Base-by-base conservation (phyloP, 2,329 filamentous ascomycete species). In the Ceratocystis ficicola region DNA sequence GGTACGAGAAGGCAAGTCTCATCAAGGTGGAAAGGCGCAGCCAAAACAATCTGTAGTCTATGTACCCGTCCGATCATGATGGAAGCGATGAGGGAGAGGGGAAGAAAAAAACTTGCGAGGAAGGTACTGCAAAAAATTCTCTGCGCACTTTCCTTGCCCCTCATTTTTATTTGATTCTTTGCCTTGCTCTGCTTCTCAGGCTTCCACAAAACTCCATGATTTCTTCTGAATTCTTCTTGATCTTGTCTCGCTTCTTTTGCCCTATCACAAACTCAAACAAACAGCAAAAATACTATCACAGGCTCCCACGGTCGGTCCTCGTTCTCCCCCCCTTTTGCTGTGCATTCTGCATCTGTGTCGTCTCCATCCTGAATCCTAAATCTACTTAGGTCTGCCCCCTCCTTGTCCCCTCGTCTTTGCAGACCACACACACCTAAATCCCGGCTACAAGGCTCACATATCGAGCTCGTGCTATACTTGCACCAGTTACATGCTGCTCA, bases 341-440 rank as follows among this genome's bases (percentile, higher is more conserved):
- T 59, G 55, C 55, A 59, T 59, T 28, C 48, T 57, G 55, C 5
- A 20, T 59, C 30, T 30, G 55, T 59, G 55, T n/a, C 25, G 55
- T 59, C 55, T 59, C 25, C 55, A 57, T 57, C 55, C 55, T 59
- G 55, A 36, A 59, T 32, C 55, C 55, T 17, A n/a, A 59, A 36
- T 30, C 55, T 28, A 59, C 36, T 5, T 15, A 41, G 10, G 36
- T 15, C 36, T 41, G 10, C 36, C 36, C 36, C 36, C 36, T 41
- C 36, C 36, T 41, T 41, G 36, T 32, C 36, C 36, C 12, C 36
- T 41, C 36, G 36, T 15, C 12, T 41, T 41, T 41, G 36, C 36
- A n/a, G 8, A 12, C 52, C 52, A 15, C 52, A 28, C 20, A 32
- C 30, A 10, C 17, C 17, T 17, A 30, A 22, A 55, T 15, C 55